These are phyloP conservation scores for Ganoderma leucocontextum DNA, from an alignment of 1,284 basidiomycete genomes.

Conservation along the genomic window DNA sequence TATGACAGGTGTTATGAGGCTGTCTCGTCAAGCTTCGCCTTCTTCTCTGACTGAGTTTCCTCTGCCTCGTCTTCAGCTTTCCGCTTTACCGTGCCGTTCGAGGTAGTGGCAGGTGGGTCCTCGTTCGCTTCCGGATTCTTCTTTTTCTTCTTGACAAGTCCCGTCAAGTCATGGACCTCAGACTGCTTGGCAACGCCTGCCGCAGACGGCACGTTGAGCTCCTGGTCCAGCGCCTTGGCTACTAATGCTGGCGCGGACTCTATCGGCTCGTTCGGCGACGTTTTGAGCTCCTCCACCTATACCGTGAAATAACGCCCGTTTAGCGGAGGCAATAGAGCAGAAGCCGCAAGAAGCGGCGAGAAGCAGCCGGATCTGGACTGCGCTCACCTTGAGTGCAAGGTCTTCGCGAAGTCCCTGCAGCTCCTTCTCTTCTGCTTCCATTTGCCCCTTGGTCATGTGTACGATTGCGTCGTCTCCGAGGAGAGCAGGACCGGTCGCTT, in stretches of 20 bases:
- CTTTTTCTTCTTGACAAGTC: constrained; percentile 88
- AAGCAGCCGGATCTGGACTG: constrained; percentile 19
- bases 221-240: constrained; percentile 74
- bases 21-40: constrained; percentile 61
- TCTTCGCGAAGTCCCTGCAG: constrained; percentile 80
- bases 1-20: constrained; percentile 26
- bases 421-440: constrained; percentile 82
- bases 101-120: constrained; percentile 27
- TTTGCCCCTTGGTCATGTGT: constrained; percentile 70
- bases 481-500: constrained; percentile 52
- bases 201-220: constrained; percentile 56
- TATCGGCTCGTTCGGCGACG: constrained; percentile 68
- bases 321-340: neutral
- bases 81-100: constrained; percentile 59
- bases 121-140: constrained; percentile 53
- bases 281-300: constrained; percentile 88
- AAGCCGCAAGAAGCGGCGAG: neutral
- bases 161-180: constrained; percentile 82
- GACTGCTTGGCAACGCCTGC: constrained; percentile 37
- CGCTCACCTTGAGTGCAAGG: constrained; percentile 76
- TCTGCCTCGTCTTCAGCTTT: constrained; percentile 71
- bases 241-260: constrained; percentile 68
- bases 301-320: constrained; percentile 4
- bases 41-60: constrained; percentile 64
- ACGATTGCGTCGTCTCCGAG: constrained; percentile 63